phyloP scores from a whole-genome alignment of 805 yeast species.

The Ogataea paraovalis region DNA sequence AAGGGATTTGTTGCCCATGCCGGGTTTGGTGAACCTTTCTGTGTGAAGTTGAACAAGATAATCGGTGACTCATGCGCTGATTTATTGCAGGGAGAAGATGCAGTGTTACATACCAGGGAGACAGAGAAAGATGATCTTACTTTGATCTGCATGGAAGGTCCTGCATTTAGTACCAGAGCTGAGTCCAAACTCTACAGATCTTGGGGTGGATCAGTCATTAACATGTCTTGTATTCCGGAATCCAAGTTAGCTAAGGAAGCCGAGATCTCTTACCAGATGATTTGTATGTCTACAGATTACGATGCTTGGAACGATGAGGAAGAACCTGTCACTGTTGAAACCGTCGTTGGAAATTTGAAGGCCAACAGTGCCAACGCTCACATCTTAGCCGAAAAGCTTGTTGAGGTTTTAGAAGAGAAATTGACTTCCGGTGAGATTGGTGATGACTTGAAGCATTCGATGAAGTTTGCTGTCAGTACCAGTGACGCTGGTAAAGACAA shows the following conservation, averaged over 20 bases:
- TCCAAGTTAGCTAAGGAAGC: slow-evolving; percentile 96
- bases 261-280: slow-evolving; percentile 94
- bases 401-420: slow-evolving; percentile 62
- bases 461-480: slow-evolving; percentile 81
- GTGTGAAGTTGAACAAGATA: slow-evolving; percentile 61
- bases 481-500: slow-evolving; percentile 66
- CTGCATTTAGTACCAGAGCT: slow-evolving; percentile 95
- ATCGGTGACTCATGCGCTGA: slow-evolving; percentile 54
- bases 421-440: slow-evolving; percentile 62
- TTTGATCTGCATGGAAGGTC: slow-evolving; percentile 98
- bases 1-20: slow-evolving; percentile 96
- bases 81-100: slow-evolving; percentile 51
- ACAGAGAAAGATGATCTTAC: slow-evolving; percentile 70
- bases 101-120: slow-evolving; percentile 61
- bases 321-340: slow-evolving; percentile 97
- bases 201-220: slow-evolving; percentile 93
- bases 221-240: slow-evolving; percentile 98
- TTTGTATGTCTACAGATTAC: slow-evolving; percentile 98
- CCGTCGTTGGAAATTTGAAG: slow-evolving; percentile 84
- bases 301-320: slow-evolving; percentile 97
- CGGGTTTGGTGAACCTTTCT: slow-evolving; percentile 96
- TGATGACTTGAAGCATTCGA: slow-evolving; percentile 64
- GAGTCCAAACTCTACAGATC: slow-evolving; percentile 82
- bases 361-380: slow-evolving; percentile 89
- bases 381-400: slow-evolving; percentile 63